Percentiles rank a stretch among this genome's conserved stretches.
These are phyloP conservation scores for Leccinum pachyderme DNA, from an alignment of 1,284 basidiomycete species.

Conservation along the genomic window DNA sequence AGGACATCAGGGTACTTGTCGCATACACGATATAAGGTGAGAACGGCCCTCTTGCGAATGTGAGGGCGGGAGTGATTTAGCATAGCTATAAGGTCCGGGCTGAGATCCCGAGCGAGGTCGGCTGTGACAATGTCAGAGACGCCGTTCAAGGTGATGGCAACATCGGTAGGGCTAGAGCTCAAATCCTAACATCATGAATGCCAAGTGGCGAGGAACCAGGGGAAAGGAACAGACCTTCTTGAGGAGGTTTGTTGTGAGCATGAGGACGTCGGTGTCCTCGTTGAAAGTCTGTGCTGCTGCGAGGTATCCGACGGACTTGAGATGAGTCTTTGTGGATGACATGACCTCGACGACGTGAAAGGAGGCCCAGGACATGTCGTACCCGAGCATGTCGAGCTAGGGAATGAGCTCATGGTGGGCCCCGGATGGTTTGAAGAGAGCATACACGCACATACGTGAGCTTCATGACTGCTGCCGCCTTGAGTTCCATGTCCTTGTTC, in stretches of 20 bases:
- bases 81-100: slow-evolving; percentile 84
- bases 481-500: slow-evolving; percentile 95
- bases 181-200: slow-evolving; percentile 63
- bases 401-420: slow-evolving; percentile 7
- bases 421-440: background rate
- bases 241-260: slow-evolving; percentile 95
- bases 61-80: slow-evolving; percentile 88
- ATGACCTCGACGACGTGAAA: slow-evolving; percentile 98
- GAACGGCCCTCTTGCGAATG: slow-evolving; percentile 87
- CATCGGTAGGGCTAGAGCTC: slow-evolving; percentile 71
- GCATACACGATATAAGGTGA: slow-evolving; percentile 78
- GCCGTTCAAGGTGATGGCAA: slow-evolving; percentile 83
- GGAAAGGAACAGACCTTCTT: slow-evolving; percentile 76
- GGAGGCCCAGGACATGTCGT: slow-evolving; percentile 87
- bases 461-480: slow-evolving; percentile 93
- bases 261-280: slow-evolving; percentile 94
- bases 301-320: slow-evolving; percentile 96
- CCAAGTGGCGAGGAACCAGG: background rate
- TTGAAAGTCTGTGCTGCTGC: slow-evolving; percentile 92
- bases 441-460: slow-evolving; percentile 84
- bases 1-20: slow-evolving; percentile 78
- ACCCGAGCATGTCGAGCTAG: slow-evolving; percentile 91
- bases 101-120: slow-evolving; percentile 86
- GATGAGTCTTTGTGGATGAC: slow-evolving; percentile 88
- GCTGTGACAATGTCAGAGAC: slow-evolving; percentile 87